These are phyloP conservation scores for Fraxinus sp. DNA, from an alignment of 305 asterid species.

Conservation along the genomic window DNA sequence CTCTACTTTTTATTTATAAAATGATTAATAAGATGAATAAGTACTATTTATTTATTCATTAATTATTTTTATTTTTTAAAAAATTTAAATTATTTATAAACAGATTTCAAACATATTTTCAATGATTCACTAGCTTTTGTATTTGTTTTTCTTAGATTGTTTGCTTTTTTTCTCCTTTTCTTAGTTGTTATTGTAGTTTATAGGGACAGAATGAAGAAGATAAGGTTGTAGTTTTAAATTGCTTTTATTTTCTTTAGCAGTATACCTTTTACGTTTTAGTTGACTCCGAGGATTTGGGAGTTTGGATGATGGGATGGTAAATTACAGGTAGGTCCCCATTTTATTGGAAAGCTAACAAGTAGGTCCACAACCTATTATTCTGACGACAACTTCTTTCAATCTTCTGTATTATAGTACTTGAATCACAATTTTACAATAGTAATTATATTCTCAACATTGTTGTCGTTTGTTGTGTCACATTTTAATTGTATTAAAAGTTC, in stretches of 20 bases:
- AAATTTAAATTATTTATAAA: too few species aligned
- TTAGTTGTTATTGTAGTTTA: too few species aligned
- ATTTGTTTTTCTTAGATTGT: too few species aligned
- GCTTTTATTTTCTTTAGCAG: not conserved
- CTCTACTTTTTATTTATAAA: not conserved
- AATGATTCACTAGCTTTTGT: too few species aligned
- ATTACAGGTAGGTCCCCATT: not conserved
- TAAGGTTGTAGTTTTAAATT: too few species aligned
- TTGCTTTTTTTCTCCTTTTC: too few species aligned
- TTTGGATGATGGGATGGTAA: not conserved
- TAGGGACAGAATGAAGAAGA: too few species aligned
- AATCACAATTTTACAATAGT: not conserved
- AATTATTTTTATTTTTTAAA: too few species aligned
- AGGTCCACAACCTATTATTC: not conserved
- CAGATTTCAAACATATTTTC: too few species aligned
- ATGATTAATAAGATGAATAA: too few species aligned
- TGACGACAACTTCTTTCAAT: not conserved
- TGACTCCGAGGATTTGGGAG: not conserved
- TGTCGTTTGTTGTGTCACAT: not conserved
- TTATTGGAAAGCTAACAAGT: not conserved
- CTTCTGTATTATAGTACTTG: not conserved
- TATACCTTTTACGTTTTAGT: not conserved
- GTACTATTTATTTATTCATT: too few species aligned
- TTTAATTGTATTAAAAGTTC: not conserved
- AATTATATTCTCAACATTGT: not conserved